Base-by-base conservation (phyloP, 2,329 filamentous ascomycete species). In the Alternaria solani region DNA sequence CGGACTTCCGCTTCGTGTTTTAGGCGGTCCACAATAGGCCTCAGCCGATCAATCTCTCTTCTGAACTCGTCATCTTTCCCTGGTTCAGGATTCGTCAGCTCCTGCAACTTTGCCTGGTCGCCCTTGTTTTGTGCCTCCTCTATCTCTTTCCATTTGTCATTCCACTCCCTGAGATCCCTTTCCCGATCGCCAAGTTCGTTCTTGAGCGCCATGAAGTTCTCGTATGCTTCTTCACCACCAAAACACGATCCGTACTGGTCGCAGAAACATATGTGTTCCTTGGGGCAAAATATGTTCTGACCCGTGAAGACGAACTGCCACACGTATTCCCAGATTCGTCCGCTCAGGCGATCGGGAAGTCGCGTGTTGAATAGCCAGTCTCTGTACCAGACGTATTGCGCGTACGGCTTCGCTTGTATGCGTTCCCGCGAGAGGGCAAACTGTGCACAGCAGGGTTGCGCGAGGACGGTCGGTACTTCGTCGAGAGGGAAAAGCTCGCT, bases 231-330 rank as follows among this genome's bases (percentile, higher is more conserved):
- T 32, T 83, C 78, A 4, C 80, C 81, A 11, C 83, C 85, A 63
- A 89, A 89, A 68, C 88, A 90, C 9, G 86, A 76, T 1, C 88
- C 88, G 51, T 85, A 90, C 6, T 86, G 87, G 61, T 89, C 87
- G 70, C 88, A 90, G 62, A 88, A 87, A 75, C 88, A 90, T 0
- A 84, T 75, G 57, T 85, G 81, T 75, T 87, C 84, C 46, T 78
- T 75, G 0, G 84, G 83, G 65, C 85, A 87, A 53, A 81, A 79
- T 9, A 82, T 72, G 5, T 81, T 78, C 16, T 79, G 61, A 2
- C 83, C 84, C 0, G 86, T 85, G 70, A 89, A 89, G 14, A 89
- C 81, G 59, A 83, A 86, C 60, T 88, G 86, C 87, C 87, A 89
- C 1, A 88, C 75, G 69, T 89, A 89, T 71, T 89, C 87, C 80